Evolutionary conservation across 2,329 filamentous ascomycete genomes (phyloP).

Genomic region (Colletotrichum zoysiae): DNA sequence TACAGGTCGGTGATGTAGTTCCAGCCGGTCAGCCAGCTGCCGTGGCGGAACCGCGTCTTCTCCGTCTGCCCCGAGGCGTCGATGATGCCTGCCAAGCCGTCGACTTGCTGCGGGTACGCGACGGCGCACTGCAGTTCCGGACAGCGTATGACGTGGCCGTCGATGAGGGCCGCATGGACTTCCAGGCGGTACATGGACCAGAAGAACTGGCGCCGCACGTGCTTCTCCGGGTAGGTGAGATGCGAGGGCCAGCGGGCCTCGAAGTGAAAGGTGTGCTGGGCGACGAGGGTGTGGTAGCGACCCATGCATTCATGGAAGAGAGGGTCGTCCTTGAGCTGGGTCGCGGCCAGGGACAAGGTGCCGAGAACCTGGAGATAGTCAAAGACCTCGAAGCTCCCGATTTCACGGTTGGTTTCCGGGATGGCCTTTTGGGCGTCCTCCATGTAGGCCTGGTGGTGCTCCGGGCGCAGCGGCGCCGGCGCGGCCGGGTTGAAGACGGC

Average conservation of each 20-base stretch:
- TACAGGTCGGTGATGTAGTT: slow-evolving; percentile 70
- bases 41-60: slow-evolving; percentile 24
- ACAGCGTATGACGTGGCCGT: slow-evolving; percentile 49
- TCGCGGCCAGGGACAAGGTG: slow-evolving; percentile 62
- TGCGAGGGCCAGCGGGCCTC: slow-evolving; percentile 64
- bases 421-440: slow-evolving; percentile 40
- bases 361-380: slow-evolving; percentile 52
- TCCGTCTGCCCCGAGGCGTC: slow-evolving; percentile 23
- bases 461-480: slow-evolving; percentile 10
- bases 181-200: slow-evolving; percentile 71
- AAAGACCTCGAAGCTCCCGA: slow-evolving; percentile 30
- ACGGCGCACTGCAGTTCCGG: slow-evolving; percentile 42
- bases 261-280: slow-evolving; percentile 64
- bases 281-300: slow-evolving; percentile 61
- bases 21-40: slow-evolving; percentile 66
- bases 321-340: slow-evolving; percentile 63
- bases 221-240: slow-evolving; percentile 56
- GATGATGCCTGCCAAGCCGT: slow-evolving; percentile 27
- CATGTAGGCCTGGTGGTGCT: slow-evolving; percentile 38
- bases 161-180: slow-evolving; percentile 66
- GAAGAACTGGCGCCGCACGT: slow-evolving; percentile 51
- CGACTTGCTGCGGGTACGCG: slow-evolving; percentile 32
- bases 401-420: slow-evolving; percentile 35
- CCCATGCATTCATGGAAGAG: slow-evolving; percentile 65
- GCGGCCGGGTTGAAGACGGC: slow-evolving; percentile 59